phyloP scores from a whole-genome alignment of 1,284 basidiomycete genomes.

The Athelia sp. region DNA sequence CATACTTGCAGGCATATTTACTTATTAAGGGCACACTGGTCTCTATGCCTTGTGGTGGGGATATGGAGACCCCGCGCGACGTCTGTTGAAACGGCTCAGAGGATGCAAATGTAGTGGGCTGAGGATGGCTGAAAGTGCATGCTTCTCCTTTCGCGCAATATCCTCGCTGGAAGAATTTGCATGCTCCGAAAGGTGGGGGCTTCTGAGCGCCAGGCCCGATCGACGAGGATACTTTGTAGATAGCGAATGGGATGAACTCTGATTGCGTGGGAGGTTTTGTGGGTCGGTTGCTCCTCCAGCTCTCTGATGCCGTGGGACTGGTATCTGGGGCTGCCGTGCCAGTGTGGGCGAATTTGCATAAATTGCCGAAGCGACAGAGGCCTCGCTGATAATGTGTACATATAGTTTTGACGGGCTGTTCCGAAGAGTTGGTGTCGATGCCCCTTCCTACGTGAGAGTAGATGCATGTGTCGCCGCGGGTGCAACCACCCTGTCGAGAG shows the following conservation, averaged over 20 bases:
- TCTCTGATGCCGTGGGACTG: too few species aligned
- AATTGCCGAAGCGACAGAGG: neutral
- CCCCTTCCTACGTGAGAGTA: neutral
- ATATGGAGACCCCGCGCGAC: neutral
- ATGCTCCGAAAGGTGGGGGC: constrained; percentile 8
- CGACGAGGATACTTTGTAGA: too few species aligned
- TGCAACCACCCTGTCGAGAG: neutral
- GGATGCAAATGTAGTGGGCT: neutral
- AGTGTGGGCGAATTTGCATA: neutral
- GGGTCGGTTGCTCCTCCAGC: too few species aligned
- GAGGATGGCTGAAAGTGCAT: constrained; percentile 20
- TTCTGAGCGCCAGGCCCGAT: constrained; percentile 1
- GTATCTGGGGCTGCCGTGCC: too few species aligned
- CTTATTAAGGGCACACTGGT: constrained; percentile 2
- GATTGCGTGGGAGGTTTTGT: too few species aligned
- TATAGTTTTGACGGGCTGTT: neutral
- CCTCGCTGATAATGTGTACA: neutral
- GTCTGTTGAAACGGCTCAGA: constrained; percentile 5
- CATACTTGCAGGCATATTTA: constrained; percentile 22
- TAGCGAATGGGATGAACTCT: too few species aligned
- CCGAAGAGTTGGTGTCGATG: neutral
- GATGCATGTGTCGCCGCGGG: neutral
- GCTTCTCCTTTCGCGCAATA: constrained; percentile 13
- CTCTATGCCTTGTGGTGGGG: too few species aligned
- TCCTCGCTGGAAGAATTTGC: constrained; percentile 15